Conservation (phyloP, 805 yeast genomes). For the Candida insectalens region DNA sequence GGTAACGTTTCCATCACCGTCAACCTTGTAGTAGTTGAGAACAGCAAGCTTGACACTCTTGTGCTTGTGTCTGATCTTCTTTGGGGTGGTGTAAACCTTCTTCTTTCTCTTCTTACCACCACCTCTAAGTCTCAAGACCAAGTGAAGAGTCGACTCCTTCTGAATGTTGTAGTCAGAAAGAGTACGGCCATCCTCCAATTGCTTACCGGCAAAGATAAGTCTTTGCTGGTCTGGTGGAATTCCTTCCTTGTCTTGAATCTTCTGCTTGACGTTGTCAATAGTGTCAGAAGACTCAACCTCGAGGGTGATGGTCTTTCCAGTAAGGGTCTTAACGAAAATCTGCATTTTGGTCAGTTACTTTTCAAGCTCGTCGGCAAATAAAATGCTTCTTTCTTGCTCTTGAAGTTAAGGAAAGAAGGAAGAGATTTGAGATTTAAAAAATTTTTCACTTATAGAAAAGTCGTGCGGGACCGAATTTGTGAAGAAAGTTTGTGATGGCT, state of each 20-base stretch:
- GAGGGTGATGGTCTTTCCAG: slow-evolving; percentile 67
- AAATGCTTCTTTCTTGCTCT: slow-evolving; percentile 30
- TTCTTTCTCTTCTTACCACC: slow-evolving; percentile 99
- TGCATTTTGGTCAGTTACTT: slow-evolving; percentile 35
- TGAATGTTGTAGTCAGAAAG: slow-evolving; percentile 99
- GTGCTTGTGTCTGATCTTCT: slow-evolving; percentile 99
- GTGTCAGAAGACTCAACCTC: slow-evolving; percentile 98
- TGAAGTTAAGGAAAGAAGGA: neutral
- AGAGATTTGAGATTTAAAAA: neutral
- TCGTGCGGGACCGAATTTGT: neutral
- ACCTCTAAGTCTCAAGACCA: slow-evolving; percentile 92
- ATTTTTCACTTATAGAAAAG: neutral
- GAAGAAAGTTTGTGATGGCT: too few relatives aligned
- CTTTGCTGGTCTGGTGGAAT: slow-evolving; percentile 99
- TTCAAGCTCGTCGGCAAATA: slow-evolving; percentile 26
- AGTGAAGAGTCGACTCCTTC: slow-evolving; percentile 96
- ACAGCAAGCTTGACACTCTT: slow-evolving; percentile 99
- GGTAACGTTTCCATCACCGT: slow-evolving; percentile 96
- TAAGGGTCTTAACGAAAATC: slow-evolving; percentile 45
- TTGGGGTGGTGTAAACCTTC: slow-evolving; percentile 99
- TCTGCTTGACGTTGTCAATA: slow-evolving; percentile 92
- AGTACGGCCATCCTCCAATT: slow-evolving; percentile 98
- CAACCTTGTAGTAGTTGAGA: slow-evolving; percentile 98
- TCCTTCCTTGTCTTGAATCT: slow-evolving; percentile 98
- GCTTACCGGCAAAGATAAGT: slow-evolving; percentile 99